A percentile compares a stretch with the other conserved stretches of the same genome.
These are phyloP conservation scores for Phascolomyces articulosus DNA, from an alignment of 371 early-diverging fungal species.

Conservation along the genomic window DNA sequence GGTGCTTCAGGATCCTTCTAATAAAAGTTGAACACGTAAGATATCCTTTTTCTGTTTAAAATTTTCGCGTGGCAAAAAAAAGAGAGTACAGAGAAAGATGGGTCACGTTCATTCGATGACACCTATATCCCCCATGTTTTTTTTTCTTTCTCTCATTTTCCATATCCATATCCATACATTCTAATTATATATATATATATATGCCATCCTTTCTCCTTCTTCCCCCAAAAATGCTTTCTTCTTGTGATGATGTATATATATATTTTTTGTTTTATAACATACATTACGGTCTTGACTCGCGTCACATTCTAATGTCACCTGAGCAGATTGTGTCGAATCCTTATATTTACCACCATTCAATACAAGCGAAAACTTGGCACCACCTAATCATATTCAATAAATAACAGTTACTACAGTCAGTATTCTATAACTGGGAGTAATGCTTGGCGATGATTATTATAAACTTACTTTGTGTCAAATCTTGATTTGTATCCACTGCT, in stretches of 20 bases:
- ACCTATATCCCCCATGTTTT: too few relatives aligned
- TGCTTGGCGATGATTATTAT: too few relatives aligned
- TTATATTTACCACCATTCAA: conserved; percentile 21
- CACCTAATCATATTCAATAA: conserved; percentile 6
- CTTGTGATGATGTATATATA: too few relatives aligned
- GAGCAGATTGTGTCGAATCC: conserved; percentile 16
- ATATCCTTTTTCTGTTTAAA: not conserved
- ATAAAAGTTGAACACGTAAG: not conserved
- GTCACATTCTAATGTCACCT: conserved; percentile 26
- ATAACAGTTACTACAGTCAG: too few relatives aligned
- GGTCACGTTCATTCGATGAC: too few relatives aligned
- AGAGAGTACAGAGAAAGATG: too few relatives aligned
- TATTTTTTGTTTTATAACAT: not conserved
- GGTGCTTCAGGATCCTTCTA: conserved; percentile 34
- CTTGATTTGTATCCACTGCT: conserved; percentile 10
- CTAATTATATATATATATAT: too few relatives aligned
- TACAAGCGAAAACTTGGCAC: conserved; percentile 13
- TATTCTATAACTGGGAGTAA: too few relatives aligned
- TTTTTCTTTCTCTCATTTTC: too few relatives aligned
- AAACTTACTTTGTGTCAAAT: conserved; percentile 22
- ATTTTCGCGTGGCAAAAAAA: too few relatives aligned
- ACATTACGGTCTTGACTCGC: conserved; percentile 14
- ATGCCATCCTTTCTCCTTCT: not conserved
- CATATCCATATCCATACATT: too few relatives aligned
- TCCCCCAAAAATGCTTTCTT: too few relatives aligned